Conservation (phyloP, 768 basidiomycete species). For the Myochromella boudieri region DNA sequence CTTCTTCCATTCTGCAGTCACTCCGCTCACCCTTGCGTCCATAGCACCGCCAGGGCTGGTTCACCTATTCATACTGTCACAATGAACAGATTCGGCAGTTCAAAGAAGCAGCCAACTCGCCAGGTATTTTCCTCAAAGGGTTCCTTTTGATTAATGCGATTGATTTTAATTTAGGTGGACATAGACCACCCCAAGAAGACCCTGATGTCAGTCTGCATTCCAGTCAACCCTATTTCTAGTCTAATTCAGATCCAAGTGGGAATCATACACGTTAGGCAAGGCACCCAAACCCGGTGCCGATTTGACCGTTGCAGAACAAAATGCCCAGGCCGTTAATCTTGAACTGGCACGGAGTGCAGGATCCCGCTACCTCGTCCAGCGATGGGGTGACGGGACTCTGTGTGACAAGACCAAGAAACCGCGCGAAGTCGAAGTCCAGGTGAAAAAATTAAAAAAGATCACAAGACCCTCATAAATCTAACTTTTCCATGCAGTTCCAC, state of each 20-base stretch:
- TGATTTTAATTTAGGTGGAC: constrained; percentile 50
- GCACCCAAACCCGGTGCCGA: constrained; percentile 70
- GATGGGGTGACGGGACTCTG: constrained; percentile 86
- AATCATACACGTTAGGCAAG: constrained; percentile 75
- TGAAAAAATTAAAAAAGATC: constrained; percentile 9
- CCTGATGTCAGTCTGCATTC: constrained; percentile 56
- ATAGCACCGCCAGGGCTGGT: constrained; percentile 89
- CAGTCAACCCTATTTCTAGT: constrained; percentile 23
- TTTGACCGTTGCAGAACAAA: constrained; percentile 63
- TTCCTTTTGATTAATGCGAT: constrained; percentile 15
- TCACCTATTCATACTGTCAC: constrained; percentile 97
- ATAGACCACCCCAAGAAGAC: constrained; percentile 85
- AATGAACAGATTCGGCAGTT: constrained; percentile 95
- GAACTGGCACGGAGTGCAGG: constrained; percentile 77
- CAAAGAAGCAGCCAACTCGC: constrained; percentile 71
- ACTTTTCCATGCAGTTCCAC: constrained; percentile 65
- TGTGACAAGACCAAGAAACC: constrained; percentile 91
- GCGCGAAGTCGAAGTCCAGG: constrained; percentile 95
- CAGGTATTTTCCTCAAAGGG: constrained; percentile 47
- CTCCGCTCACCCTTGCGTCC: constrained; percentile 29
- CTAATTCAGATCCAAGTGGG: constrained; percentile 49
- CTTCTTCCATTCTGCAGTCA: constrained; percentile 24
- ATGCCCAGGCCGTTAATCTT: constrained; percentile 65
- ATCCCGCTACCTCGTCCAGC: constrained; percentile 89
- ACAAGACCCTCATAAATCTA: constrained; percentile 2